Percentiles rank a stretch among this genome's conserved stretches.
These are phyloP conservation scores for Mycena chlorophos DNA, from an alignment of 768 basidiomycete species.

Conservation along the genomic window DNA sequence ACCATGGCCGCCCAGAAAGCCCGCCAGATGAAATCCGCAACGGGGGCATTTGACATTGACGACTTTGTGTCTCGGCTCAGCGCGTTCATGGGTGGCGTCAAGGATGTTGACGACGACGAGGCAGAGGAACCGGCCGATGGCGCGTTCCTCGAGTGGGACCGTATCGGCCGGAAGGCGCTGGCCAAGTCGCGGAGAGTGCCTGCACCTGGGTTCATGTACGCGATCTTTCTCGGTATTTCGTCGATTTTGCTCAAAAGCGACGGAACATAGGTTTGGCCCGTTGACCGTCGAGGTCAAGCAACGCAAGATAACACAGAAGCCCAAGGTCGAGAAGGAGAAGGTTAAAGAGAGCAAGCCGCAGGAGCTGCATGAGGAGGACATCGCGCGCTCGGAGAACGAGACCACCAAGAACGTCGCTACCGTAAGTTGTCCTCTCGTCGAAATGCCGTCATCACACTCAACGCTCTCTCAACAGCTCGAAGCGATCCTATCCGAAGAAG, in stretches of 20 bases:
- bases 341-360: conserved; percentile 71
- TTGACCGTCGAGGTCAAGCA: conserved; percentile 85
- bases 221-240: background rate
- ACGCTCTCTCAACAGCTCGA: conserved; percentile 53
- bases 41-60: conserved; percentile 87
- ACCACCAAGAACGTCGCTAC: conserved; percentile 82
- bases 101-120: conserved; percentile 53
- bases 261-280: conserved; percentile 86
- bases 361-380: conserved; percentile 81
- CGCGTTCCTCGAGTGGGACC: conserved; percentile 73
- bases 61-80: conserved; percentile 82
- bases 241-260: conserved; percentile 18
- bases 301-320: conserved; percentile 56
- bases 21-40: conserved; percentile 86
- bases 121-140: conserved; percentile 50
- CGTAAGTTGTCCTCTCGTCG: conserved; percentile 43
- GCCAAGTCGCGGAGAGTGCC: conserved; percentile 79
- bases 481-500: conserved; percentile 52
- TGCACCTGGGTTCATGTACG: conserved; percentile 87
- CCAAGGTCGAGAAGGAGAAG: conserved; percentile 70
- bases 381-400: conserved; percentile 81
- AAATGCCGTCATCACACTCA: background rate
- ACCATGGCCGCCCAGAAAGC: conserved; percentile 84
- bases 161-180: conserved; percentile 80
- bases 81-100: conserved; percentile 73